A percentile compares a stretch with the other conserved stretches of the same genome.
These are phyloP conservation scores for Metarhizium robertsii DNA, from an alignment of 2,329 filamentous ascomycete species.

Conservation along the genomic window DNA sequence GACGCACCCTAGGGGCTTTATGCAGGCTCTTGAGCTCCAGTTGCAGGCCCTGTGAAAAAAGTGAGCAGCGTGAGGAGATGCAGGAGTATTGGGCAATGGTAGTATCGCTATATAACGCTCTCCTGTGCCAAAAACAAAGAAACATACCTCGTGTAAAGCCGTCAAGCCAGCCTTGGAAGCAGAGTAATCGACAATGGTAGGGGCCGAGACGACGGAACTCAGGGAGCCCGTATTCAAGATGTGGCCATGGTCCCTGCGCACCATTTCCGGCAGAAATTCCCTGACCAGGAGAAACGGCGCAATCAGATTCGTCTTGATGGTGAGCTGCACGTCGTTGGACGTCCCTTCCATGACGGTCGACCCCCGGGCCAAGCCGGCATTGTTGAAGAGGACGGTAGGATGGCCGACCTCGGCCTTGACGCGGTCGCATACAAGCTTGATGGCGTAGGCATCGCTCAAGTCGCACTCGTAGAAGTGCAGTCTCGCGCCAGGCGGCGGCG, in stretches of 20 bases:
- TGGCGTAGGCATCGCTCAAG: constrained; percentile 20
- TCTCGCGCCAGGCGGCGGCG: constrained; percentile 8
- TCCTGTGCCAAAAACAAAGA: too few relatives aligned
- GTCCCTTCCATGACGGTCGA: constrained; percentile 18
- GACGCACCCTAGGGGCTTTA: constrained; percentile 17
- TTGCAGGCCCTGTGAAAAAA: constrained; percentile 15
- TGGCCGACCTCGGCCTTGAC: constrained; percentile 25
- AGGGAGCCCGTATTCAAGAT: constrained; percentile 52
- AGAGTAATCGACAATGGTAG: constrained; percentile 50
- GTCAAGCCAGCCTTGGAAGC: constrained; percentile 38
- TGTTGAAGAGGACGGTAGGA: constrained; percentile 27
- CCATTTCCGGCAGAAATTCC: constrained; percentile 52
- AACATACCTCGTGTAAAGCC: constrained; percentile 17
- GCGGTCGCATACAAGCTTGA: constrained; percentile 17
- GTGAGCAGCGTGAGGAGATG: constrained; percentile 11
- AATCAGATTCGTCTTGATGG: constrained; percentile 39
- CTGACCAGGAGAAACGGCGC: constrained; percentile 48
- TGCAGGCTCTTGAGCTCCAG: constrained; percentile 20
- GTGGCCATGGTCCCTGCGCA: constrained; percentile 50
- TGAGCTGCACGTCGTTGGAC: constrained; percentile 19
- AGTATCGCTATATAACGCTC: too few relatives aligned
- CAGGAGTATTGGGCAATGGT: not conserved
- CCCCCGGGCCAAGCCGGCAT: constrained; percentile 22
- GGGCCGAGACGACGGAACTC: constrained; percentile 42
- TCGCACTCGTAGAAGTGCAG: constrained; percentile 26